Conservation (phyloP, 768 basidiomycete genomes). For the Termitomyces sp. region DNA sequence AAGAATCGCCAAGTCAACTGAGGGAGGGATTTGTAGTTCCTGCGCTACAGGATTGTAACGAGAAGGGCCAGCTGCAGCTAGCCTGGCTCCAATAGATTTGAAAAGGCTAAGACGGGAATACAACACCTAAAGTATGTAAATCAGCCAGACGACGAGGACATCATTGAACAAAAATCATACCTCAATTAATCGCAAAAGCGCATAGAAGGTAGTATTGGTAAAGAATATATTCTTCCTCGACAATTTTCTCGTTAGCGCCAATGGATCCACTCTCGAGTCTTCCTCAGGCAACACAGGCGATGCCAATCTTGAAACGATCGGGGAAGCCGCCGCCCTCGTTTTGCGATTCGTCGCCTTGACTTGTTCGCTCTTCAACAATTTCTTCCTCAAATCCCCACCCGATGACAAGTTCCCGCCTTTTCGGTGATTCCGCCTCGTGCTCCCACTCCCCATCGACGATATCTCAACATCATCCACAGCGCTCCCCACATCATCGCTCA, state of each 20-base stretch:
- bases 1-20: slow-evolving; percentile 22
- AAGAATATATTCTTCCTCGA: slow-evolving; percentile 67
- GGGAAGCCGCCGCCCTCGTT: slow-evolving; percentile 47
- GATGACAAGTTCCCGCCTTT: slow-evolving; percentile 25
- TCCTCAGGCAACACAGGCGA: slow-evolving; percentile 57
- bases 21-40: slow-evolving; percentile 25
- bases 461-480: slow-evolving; percentile 32
- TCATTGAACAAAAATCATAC: slow-evolving; percentile 38
- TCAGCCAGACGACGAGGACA: neutral
- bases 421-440: slow-evolving; percentile 28
- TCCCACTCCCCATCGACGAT: slow-evolving; percentile 36
- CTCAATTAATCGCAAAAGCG: slow-evolving; percentile 80
- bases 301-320: slow-evolving; percentile 54
- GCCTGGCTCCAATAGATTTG: slow-evolving; percentile 63
- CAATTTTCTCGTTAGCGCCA: slow-evolving; percentile 25
- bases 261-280: slow-evolving; percentile 27
- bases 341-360: slow-evolving; percentile 65
- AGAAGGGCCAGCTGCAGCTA: slow-evolving; percentile 25
- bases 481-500: slow-evolving; percentile 50
- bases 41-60: slow-evolving; percentile 20
- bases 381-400: slow-evolving; percentile 73
- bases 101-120: slow-evolving; percentile 80
- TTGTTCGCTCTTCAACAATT: slow-evolving; percentile 77
- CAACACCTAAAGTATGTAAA: slow-evolving; percentile 50
- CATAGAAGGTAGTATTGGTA: slow-evolving; percentile 87